Conservation (phyloP, 2,329 filamentous ascomycete species). For the Fusarium sp. region DNA sequence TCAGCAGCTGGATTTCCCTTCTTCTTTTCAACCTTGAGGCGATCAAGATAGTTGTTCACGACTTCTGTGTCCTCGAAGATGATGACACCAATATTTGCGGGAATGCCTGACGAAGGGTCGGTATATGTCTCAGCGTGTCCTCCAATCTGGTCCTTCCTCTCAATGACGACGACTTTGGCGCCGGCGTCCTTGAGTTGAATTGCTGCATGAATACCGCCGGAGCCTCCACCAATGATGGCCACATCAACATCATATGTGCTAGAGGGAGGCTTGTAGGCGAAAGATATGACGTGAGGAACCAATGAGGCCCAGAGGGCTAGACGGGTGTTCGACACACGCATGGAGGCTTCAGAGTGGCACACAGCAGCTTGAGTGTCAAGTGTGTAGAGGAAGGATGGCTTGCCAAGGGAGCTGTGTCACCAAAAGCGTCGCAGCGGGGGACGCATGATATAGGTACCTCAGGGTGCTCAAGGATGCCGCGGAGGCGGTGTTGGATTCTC, state of each 20-base stretch:
- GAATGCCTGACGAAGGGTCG: conserved; percentile 13
- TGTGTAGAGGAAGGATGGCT: background rate
- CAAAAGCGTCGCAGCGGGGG: background rate
- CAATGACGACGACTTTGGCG: conserved; percentile 24
- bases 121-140: conserved; percentile 37
- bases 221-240: conserved; percentile 27
- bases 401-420: background rate
- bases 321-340: background rate
- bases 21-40: conserved; percentile 9
- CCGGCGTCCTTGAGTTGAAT: conserved; percentile 23
- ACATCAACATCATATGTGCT: conserved; percentile 19
- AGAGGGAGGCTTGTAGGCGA: background rate
- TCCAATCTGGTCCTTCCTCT: conserved; percentile 33
- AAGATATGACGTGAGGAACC: background rate
- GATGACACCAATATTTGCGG: conserved; percentile 26
- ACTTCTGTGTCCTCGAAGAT: conserved; percentile 24
- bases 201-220: conserved; percentile 24
- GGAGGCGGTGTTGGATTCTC: background rate
- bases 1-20: background rate
- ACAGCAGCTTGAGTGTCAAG: background rate
- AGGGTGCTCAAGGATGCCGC: background rate
- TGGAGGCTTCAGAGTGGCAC: background rate
- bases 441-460: background rate
- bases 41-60: conserved; percentile 29
- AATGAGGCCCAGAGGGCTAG: background rate